phyloP scores from a whole-genome alignment of 306 rosid genomes.

The Dryas alaskensis region DNA sequence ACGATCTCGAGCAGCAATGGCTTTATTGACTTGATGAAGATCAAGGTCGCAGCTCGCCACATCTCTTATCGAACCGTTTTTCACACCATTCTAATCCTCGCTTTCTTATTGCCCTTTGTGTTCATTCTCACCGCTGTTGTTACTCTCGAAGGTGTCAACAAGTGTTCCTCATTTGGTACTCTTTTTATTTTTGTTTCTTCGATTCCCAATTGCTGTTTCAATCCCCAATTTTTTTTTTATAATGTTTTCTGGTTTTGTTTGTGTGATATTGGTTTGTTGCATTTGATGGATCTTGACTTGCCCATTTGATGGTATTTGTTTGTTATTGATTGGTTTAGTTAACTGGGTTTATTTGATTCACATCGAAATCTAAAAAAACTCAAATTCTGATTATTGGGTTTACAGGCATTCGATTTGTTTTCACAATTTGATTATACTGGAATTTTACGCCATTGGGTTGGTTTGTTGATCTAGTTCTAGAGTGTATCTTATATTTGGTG shows the following conservation, averaged over 20 bases:
- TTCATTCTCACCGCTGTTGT: conserved; percentile 99
- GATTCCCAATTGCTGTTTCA: not conserved
- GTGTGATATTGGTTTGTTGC: not conserved
- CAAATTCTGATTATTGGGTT: not conserved
- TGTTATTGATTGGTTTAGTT: conserved; percentile 1
- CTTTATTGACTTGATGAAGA: conserved; percentile 98
- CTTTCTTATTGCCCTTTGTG: conserved; percentile 91
- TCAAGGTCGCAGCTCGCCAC: conserved; percentile 99
- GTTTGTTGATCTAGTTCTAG: not conserved
- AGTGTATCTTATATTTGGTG: not conserved
- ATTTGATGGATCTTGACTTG: conserved; percentile 45
- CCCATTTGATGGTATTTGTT: conserved; percentile 13
- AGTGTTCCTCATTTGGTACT: conserved; percentile 98
- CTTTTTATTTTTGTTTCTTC: not conserved
- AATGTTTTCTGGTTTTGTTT: not conserved
- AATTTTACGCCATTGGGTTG: conserved; percentile 3
- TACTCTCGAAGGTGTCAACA: conserved; percentile 99
- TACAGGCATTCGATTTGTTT: not conserved
- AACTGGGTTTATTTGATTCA: not conserved
- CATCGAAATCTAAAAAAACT: not conserved
- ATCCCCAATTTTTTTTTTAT: not conserved
- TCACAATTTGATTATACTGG: not conserved
- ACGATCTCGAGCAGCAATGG: conserved; percentile 99
- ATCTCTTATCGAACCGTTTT: conserved; percentile 97
- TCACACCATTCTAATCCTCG: conserved; percentile 96